Evolutionary conservation across 2,329 filamentous ascomycete species (phyloP), one percentile per base, ranked within the genome.

Genomic region (Trichothecium sympodiale): DNA sequence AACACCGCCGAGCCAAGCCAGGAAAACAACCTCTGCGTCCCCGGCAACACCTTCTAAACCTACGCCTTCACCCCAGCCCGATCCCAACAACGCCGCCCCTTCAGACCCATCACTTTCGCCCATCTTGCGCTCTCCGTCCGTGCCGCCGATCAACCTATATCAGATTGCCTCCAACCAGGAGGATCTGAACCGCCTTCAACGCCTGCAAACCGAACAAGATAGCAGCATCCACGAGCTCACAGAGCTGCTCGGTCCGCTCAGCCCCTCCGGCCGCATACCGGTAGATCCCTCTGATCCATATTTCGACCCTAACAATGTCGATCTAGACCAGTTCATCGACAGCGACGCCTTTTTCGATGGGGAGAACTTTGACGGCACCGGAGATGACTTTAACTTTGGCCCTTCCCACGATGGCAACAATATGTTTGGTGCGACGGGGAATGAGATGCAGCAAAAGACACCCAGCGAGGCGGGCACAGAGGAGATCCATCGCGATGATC

Each of bases 171-270:
- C 73, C 41, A 88, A 81, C 4, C 71, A 81, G 41, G 67, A 80
- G 12, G 83, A 94, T 42, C 72, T 95, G 18, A 83, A 91, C 35
- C 71, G 82, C 20, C 67, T 96, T 3, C 76, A 84, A 43, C 80
- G 79, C 30, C 66, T 94, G 48, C 84, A 93, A 51, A 74, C 76
- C 17, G 78, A 89, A 40, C 87, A 94, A 49, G 78, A 82, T 41
- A 71, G 71, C 33, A 81, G 83, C 33, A 81, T 95, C 2, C 75
- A 83, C 41, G 77, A 83, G 39, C 66, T 95, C 8, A 77, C 77
- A 35, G 77, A 75, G 37, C 63, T 86, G 13, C 69, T 95, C 7
- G 79, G 83, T 6, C 87, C 87, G 0, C 67, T 94, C 10, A 88
- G 80, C 48, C 87, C 87, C 0, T 83, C 76, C 1, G 86, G 85